Evolutionary conservation across 305 asterid species (phyloP).

Genomic region (Withania somnifera): DNA sequence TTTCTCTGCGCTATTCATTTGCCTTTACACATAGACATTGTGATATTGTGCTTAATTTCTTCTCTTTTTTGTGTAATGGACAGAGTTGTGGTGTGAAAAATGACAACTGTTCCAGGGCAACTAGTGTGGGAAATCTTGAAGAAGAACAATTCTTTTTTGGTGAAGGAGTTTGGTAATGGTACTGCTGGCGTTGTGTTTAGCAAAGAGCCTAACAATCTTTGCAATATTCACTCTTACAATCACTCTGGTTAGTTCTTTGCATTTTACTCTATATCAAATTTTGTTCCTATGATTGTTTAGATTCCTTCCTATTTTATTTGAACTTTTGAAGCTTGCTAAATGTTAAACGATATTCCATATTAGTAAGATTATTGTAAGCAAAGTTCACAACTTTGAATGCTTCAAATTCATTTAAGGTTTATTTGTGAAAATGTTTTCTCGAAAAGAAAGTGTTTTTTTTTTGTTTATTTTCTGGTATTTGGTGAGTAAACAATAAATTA

Average conservation of each 20-base stretch:
- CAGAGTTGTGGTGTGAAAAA: conserved; percentile 8
- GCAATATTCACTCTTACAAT: conserved; percentile 72
- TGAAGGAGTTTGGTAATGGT: conserved; percentile 71
- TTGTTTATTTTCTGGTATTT: neutral
- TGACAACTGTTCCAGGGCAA: conserved; percentile 85
- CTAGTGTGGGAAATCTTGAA: conserved; percentile 94
- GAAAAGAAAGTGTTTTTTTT: neutral
- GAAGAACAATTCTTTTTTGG: conserved; percentile 69
- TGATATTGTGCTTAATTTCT: neutral
- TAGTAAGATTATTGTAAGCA: neutral
- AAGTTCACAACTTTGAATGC: neutral
- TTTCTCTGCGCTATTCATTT: neutral
- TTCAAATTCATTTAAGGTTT: neutral
- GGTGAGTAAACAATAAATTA: neutral
- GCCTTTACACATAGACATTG: neutral
- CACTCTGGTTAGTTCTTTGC: conserved; percentile 46
- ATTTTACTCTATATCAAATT: neutral
- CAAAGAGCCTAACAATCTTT: conserved; percentile 86
- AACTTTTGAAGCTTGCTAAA: neutral
- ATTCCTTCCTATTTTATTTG: neutral
- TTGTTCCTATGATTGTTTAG: neutral
- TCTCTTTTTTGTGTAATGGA: neutral
- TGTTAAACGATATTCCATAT: neutral
- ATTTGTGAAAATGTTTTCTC: neutral
- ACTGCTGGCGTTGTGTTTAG: conserved; percentile 61